Conservation (phyloP, 768 basidiomycete genomes). For the Russula emetica region DNA sequence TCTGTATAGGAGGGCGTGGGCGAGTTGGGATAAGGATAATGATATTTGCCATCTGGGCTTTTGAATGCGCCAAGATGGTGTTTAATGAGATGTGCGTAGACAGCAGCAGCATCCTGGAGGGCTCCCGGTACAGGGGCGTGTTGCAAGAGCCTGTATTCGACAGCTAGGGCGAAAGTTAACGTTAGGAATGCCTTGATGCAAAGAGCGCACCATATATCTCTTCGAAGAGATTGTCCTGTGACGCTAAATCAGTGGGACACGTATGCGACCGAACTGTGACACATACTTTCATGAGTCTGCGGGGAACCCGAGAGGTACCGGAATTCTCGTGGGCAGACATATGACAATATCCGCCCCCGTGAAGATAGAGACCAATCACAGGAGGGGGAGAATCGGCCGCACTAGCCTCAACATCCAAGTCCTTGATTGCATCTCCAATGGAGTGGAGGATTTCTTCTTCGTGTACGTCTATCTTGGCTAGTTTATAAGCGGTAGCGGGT, state of each 20-base stretch:
- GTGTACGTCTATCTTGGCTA: constrained; percentile 3
- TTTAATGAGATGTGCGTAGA: constrained; percentile 45
- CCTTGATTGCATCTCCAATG: neutral
- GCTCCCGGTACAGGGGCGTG: constrained; percentile 52
- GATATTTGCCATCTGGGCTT: constrained; percentile 30
- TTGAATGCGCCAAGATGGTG: constrained; percentile 28
- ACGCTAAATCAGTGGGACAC: neutral
- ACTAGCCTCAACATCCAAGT: constrained; percentile 31
- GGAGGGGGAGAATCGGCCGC: constrained; percentile 31
- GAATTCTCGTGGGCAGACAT: constrained; percentile 52
- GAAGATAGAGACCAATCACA: constrained; percentile 48
- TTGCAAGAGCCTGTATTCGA: constrained; percentile 51
- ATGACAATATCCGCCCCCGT: constrained; percentile 55
- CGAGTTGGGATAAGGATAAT: constrained; percentile 29
- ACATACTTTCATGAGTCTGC: constrained; percentile 42
- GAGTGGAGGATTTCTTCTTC: constrained; percentile 12
- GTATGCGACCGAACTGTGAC: neutral
- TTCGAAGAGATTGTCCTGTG: constrained; percentile 35
- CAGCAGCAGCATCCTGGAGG: constrained; percentile 49
- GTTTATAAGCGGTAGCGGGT: constrained; percentile 4
- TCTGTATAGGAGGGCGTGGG: constrained; percentile 25
- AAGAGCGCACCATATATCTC: constrained; percentile 34
- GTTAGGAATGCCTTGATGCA: neutral
- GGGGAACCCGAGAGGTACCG: constrained; percentile 47
- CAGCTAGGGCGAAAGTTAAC: constrained; percentile 30